A percentile compares a stretch with the other conserved stretches of the same genome.
phyloP scores from a whole-genome alignment of 345 rosid genomes.

The Litchi chinensis region DNA sequence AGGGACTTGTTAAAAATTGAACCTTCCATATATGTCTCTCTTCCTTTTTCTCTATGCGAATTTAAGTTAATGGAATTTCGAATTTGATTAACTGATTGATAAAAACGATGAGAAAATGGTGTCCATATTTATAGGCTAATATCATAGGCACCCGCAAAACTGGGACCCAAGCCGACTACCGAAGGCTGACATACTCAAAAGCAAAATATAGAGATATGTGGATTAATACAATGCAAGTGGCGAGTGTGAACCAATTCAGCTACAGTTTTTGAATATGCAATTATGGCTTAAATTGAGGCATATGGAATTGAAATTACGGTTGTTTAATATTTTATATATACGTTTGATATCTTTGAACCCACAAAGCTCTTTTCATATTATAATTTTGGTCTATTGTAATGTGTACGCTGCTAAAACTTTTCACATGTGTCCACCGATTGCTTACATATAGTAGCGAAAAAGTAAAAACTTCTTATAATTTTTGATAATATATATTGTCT shows the following conservation, averaged over 20 bases:
- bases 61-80: neutral
- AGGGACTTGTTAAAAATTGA: conserved; percentile 8
- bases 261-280: neutral
- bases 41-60: neutral
- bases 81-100: conserved; percentile 16
- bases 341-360: no score
- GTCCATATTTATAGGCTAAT: conserved; percentile 28
- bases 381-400: no score
- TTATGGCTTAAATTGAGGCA: no score
- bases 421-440: no score
- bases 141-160: neutral
- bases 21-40: conserved; percentile 27
- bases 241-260: neutral
- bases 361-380: no score
- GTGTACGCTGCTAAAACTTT: no score
- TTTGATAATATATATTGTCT: no score
- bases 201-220: neutral
- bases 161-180: neutral
- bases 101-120: conserved; percentile 1
- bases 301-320: no score
- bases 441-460: no score
- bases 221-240: neutral
- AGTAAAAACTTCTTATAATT: no score
- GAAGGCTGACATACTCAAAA: neutral
- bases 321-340: no score